Evolutionary conservation across 2,329 filamentous ascomycete genomes (phyloP), one percentile per base, ranked within the genome.

Genomic region (Penicillium oxalicum): DNA sequence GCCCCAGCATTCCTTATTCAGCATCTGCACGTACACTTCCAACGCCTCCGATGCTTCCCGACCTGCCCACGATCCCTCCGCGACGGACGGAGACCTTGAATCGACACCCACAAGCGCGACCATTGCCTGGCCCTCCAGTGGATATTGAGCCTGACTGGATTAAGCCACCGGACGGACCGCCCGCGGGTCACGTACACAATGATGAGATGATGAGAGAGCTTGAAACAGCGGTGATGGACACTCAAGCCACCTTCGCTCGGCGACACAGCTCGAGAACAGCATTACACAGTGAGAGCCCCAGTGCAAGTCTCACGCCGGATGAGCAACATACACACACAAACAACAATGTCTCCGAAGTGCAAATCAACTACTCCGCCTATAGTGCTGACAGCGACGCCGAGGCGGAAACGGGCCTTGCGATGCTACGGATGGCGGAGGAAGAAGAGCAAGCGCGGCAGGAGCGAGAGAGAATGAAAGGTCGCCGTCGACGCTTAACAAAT

Each of bases 301-400:
- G 39, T 7, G n/a, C 60, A 27, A 62, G 54, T 8, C 47, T 73
- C 9, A 71, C 69, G 12, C 71, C 72, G 5, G 71, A 74, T 49
- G 69, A 72, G 50, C 62, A 61, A n/a, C 71, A 74, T 34, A 70
- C 66, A 0, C 72, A 75, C 48, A 70, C 72, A 1, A 81, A 83
- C 57, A 68, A 67, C 7, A 69, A 74, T 62, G 63, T 71, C 54
- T 61, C 71, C 4, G 70, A 72, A 46, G 65, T 74, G 44, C 70
- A 72, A 49, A 66, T 73, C 35, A 73, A 74, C 51, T 73, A 75
- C 50, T 71, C 70, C 51, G 71, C 72, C 5, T 77, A 77, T 57
- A 76, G 76, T 53, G 86, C 91, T 47, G 89, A 94, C 43, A 94
- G 89, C 62, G 91, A 97, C 63, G 83, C 87, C 0, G 91, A 96